Conservation (phyloP, 129 eudicot species). For the Pulicaria dysenterica region DNA sequence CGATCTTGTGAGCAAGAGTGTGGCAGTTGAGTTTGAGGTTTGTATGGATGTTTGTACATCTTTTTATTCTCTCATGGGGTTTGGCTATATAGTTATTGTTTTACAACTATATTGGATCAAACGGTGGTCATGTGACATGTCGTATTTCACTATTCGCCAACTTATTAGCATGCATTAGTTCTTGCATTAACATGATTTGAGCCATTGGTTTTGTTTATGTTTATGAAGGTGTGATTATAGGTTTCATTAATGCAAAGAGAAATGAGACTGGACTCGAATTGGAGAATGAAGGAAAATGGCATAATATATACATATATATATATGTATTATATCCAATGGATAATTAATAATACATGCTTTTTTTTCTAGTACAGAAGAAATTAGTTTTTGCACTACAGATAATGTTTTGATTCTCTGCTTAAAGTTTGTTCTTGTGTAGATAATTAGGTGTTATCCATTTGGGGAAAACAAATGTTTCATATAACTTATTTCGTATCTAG, state of each 20-base stretch:
- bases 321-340: too few relatives aligned
- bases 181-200: background rate
- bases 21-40: constrained; percentile 87
- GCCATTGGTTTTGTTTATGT: too few relatives aligned
- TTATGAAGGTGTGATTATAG: too few relatives aligned
- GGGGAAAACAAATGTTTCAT: background rate
- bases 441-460: background rate
- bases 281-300: background rate
- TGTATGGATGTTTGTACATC: constrained; percentile 18
- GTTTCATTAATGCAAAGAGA: background rate
- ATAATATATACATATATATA: background rate
- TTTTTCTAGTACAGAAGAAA: too few relatives aligned
- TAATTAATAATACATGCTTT: too few relatives aligned
- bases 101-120: background rate
- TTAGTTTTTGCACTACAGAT: too few relatives aligned
- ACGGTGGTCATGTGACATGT: too few relatives aligned
- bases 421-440: too few relatives aligned
- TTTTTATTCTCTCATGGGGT: background rate
- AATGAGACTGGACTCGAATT: background rate
- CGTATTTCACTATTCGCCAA: too few relatives aligned
- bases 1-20: constrained; percentile 97
- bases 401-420: too few relatives aligned
- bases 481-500: background rate
- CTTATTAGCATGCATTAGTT: background rate
- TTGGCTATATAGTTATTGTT: background rate